These are phyloP conservation scores for Vanderwaltozyma tropicalis DNA, from an alignment of 805 yeast genomes.

Conservation along the genomic window DNA sequence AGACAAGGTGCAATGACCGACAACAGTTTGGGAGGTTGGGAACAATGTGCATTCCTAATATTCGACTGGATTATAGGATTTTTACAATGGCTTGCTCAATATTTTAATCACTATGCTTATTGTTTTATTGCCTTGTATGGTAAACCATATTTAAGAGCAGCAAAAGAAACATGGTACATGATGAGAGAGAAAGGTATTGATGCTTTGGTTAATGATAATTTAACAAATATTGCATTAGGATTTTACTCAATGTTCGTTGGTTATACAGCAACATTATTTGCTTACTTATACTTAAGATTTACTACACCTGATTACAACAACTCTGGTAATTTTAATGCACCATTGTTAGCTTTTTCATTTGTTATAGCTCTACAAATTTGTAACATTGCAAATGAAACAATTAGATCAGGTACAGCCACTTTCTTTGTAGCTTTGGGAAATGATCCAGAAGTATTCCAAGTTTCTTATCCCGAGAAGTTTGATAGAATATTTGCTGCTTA, in stretches of 20 bases:
- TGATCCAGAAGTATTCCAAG: slow-evolving; percentile 74
- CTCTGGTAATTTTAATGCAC: slow-evolving; percentile 53
- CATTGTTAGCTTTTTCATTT: slow-evolving; percentile 64
- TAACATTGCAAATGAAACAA: slow-evolving; percentile 59
- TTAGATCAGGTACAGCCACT: slow-evolving; percentile 74
- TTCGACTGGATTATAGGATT: slow-evolving; percentile 52
- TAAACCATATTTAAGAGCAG: slow-evolving; percentile 59
- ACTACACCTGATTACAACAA: slow-evolving; percentile 59
- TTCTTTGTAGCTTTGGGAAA: slow-evolving; percentile 74
- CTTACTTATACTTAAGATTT: slow-evolving; percentile 54
- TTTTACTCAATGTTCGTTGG: slow-evolving; percentile 67
- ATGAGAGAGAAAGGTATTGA: slow-evolving; percentile 72
- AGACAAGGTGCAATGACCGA: slow-evolving; percentile 32
- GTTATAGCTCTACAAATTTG: slow-evolving; percentile 68
- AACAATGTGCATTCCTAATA: slow-evolving; percentile 42
- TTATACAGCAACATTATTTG: slow-evolving; percentile 50
- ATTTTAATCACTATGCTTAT: slow-evolving; percentile 86
- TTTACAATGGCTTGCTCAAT: slow-evolving; percentile 69
- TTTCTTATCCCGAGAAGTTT: slow-evolving; percentile 59
- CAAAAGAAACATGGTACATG: slow-evolving; percentile 74
- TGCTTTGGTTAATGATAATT: slow-evolving; percentile 74
- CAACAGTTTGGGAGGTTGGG: slow-evolving; percentile 40
- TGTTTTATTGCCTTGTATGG: slow-evolving; percentile 85
- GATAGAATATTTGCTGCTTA: slow-evolving; percentile 54
- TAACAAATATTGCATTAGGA: slow-evolving; percentile 69